These are phyloP conservation scores for Suillus discolor DNA, from an alignment of 768 basidiomycete genomes.

Conservation along the genomic window DNA sequence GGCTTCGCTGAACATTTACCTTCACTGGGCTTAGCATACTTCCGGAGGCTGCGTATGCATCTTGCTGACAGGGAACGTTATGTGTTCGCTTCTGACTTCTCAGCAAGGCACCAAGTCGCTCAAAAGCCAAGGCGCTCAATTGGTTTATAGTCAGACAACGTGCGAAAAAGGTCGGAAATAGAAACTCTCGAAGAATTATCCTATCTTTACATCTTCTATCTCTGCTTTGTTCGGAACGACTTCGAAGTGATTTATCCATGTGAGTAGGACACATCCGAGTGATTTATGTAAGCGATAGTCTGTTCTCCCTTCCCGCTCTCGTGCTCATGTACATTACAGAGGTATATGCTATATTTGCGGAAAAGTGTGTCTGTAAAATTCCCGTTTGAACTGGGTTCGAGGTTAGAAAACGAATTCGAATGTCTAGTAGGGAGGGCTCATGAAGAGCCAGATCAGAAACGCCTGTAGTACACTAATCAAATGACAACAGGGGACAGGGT, in stretches of 20 bases:
- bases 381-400: neutral
- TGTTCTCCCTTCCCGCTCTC: neutral
- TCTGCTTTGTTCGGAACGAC: neutral
- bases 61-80: neutral
- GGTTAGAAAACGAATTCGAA: neutral
- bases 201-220: neutral
- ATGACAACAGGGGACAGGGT: slow-evolving; percentile 30
- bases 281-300: neutral
- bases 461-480: slow-evolving; percentile 19
- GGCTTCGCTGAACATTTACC: neutral
- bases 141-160: neutral
- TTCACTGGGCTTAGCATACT: neutral
- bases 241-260: neutral
- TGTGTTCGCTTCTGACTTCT: neutral
- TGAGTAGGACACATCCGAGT: neutral
- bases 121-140: neutral
- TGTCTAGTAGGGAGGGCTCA: neutral
- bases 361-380: neutral
- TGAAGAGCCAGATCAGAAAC: neutral
- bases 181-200: neutral
- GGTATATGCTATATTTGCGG: neutral
- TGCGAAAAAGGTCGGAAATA: neutral
- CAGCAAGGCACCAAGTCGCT: neutral
- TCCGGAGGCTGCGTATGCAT: neutral
- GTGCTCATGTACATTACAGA: slow-evolving; percentile 2